Evolutionary conservation across 2,329 filamentous ascomycete species (phyloP), one percentile per base, ranked within the genome.

Genomic region (Fusarium incarnatum): DNA sequence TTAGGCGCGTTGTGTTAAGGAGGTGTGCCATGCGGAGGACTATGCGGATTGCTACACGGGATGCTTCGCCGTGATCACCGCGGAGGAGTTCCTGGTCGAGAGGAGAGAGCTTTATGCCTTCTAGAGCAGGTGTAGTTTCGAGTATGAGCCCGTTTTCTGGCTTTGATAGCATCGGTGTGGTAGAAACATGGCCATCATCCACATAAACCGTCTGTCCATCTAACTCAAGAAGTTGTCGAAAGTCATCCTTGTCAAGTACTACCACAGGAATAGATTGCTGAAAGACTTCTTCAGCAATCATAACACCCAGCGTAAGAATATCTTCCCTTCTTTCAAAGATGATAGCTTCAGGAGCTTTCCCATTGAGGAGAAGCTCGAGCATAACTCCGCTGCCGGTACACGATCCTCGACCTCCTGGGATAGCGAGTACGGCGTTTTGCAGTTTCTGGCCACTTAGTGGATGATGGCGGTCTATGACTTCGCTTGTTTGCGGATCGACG

Each of bases 321-420:
- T 81, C 74, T 42, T 85, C 83, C 1, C 68, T 67, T 4, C 79
- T 68, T 32, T 79, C 73, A 40, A 86, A 85, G 0, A 86, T 68
- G 18, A 86, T 57, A 0, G 78, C 83, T 5, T 62, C 69, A 0
- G 83, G 84, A 0, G 75, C 79, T 11, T 73, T 78, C 2, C 74
- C 75, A 20, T 81, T 81, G 4, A 85, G 73, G 0, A 86, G 49
- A 0, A 85, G 68, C 65, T 85, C 82, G 8, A 85, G 67, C n/a
- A 85, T 77, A 2, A 82, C 79, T 2, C 77, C 78, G 16, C 83
- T 85, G 0, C 83, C 84, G 0, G 81, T 79, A 44, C 83, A 85
- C 9, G 84, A 85, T 3, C 83, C 83, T 22, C 83, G 79, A n/a
- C 83, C 79, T 20, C 79, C 73, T 0, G 84, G 83, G 16, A 85